Conservation (phyloP, 2,329 filamentous ascomycete species). For the Talaromyces sp. region DNA sequence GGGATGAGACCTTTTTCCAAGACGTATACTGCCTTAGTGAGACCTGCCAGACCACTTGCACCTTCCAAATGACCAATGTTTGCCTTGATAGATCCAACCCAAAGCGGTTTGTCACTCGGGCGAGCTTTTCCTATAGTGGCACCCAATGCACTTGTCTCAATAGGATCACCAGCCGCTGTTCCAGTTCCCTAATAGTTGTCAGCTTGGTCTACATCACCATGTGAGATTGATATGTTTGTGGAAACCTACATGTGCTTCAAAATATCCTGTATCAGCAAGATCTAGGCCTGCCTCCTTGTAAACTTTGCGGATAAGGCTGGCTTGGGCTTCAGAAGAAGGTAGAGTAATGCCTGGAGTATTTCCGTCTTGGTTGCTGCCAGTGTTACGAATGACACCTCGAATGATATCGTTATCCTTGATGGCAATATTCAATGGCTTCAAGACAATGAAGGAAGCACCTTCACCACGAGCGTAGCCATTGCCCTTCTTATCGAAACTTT, state of each 20-base stretch:
- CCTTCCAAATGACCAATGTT: constrained; percentile 36
- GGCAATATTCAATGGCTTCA: constrained; percentile 48
- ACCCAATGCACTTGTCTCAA: constrained; percentile 11
- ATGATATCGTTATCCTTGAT: constrained; percentile 42
- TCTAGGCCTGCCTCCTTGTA: constrained; percentile 29
- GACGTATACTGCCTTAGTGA: constrained; percentile 25
- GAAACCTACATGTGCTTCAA: constrained; percentile 32
- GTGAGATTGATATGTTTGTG: too few species aligned
- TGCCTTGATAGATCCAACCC: constrained; percentile 29
- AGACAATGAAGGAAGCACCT: constrained; percentile 44
- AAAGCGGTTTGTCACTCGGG: constrained; percentile 8
- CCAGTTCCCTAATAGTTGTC: constrained; percentile 27
- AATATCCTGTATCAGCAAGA: constrained; percentile 23
- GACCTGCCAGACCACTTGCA: constrained; percentile 22
- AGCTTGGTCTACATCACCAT: not conserved
- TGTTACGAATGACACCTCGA: constrained; percentile 30
- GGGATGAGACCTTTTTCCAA: constrained; percentile 30
- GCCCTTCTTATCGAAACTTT: constrained; percentile 29
- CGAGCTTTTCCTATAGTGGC: constrained; percentile 2
- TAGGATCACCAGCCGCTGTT: constrained; percentile 24
- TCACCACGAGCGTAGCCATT: constrained; percentile 51
- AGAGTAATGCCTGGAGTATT: constrained; percentile 27
- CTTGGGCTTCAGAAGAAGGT: constrained; percentile 32
- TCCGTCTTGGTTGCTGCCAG: constrained; percentile 30
- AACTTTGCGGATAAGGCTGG: constrained; percentile 34